These are phyloP conservation scores for Puccinia triticina DNA, from an alignment of 1,284 basidiomycete species.

Conservation along the genomic window DNA sequence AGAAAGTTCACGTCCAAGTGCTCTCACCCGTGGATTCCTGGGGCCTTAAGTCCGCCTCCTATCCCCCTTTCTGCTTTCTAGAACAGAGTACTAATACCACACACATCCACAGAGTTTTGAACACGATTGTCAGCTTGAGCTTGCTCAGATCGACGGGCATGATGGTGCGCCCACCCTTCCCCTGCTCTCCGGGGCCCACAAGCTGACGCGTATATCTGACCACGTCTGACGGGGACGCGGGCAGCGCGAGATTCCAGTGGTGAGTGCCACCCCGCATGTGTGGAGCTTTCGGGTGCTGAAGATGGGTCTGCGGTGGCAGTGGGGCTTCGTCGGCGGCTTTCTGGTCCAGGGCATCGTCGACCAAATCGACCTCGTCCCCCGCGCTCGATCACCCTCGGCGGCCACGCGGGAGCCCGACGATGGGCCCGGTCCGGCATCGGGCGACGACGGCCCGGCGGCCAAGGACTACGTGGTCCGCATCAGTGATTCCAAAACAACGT, in stretches of 20 bases:
- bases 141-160: conserved; percentile 31
- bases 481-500: conserved; percentile 51
- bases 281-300: no score
- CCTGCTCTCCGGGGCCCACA: no score
- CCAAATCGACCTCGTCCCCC: conserved; percentile 43
- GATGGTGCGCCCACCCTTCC: conserved; percentile 18
- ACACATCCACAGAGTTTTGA: conserved; percentile 29
- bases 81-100: neutral
- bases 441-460: no score
- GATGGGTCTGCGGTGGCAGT: conserved; percentile 25
- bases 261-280: conserved; percentile 13
- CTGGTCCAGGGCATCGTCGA: conserved; percentile 46
- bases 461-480: conserved; percentile 13
- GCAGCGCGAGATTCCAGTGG: conserved; percentile 46
- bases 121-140: conserved; percentile 35
- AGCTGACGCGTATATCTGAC: neutral
- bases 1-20: conserved; percentile 13
- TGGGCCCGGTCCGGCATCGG: neutral
- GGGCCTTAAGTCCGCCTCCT: conserved; percentile 44
- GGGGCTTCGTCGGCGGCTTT: conserved; percentile 48
- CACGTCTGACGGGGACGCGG: neutral
- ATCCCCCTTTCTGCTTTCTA: neutral
- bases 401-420: no score
- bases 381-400: neutral
- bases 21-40: conserved; percentile 36